Percentiles rank a stretch among this genome's conserved stretches.
Conservation (phyloP, 2,329 filamentous ascomycete genomes). For the Fusarium drepaniforme region DNA sequence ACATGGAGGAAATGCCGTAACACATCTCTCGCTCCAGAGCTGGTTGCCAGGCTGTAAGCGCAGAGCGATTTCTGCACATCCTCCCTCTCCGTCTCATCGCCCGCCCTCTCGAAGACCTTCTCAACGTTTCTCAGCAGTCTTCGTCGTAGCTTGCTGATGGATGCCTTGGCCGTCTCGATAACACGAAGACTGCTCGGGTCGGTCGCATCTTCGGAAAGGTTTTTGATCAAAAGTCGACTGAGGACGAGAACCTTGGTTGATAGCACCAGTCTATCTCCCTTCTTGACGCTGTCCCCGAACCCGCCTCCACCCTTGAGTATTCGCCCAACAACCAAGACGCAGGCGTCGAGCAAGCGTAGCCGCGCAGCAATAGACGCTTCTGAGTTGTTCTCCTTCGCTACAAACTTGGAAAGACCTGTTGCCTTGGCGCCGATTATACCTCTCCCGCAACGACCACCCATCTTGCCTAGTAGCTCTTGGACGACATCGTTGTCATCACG, state of each 20-base stretch:
- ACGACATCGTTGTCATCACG: conserved; percentile 80
- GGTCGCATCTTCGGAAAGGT: conserved; percentile 66
- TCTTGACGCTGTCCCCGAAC: conserved; percentile 47
- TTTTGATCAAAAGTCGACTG: conserved; percentile 80
- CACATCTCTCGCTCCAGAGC: conserved; percentile 82
- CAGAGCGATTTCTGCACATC: conserved; percentile 80
- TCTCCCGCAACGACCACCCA: conserved; percentile 84
- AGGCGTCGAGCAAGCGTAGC: conserved; percentile 64
- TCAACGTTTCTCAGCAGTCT: conserved; percentile 77
- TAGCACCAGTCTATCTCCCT: conserved; percentile 65
- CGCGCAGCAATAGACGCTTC: conserved; percentile 54
- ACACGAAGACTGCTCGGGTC: conserved; percentile 50
- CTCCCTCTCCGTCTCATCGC: conserved; percentile 61
- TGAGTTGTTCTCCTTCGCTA: conserved; percentile 43
- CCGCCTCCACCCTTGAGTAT: conserved; percentile 58
- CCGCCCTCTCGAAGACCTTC: conserved; percentile 73
- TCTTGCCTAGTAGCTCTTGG: conserved; percentile 76
- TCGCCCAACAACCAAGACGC: conserved; percentile 61
- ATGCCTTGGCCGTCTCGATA: conserved; percentile 73
- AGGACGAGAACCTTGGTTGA: conserved; percentile 82
- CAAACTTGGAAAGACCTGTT: conserved; percentile 65
- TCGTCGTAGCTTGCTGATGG: conserved; percentile 70
- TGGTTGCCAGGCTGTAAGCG: conserved; percentile 86
- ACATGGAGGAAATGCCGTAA: conserved; percentile 83
- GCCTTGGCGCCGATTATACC: conserved; percentile 76